Evolutionary conservation across 257 asterid species (phyloP), one percentile per base, ranked within the genome.

Genomic region (Agastache rugosa): DNA sequence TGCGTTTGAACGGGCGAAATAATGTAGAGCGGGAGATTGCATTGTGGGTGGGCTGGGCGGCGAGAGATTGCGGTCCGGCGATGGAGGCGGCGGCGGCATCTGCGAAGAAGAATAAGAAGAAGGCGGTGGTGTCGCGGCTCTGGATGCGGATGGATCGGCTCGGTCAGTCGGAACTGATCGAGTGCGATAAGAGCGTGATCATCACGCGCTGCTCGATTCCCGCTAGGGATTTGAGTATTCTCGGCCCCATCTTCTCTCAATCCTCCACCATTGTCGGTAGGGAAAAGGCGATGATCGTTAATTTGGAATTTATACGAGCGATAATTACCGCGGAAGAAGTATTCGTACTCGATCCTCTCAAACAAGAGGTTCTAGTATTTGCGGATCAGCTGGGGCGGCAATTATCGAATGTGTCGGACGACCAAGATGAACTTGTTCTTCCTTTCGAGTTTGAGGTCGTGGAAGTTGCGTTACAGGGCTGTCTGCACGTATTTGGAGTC

Each of bases 361-460:
- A 93, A 45, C 96, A 92, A 67, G 99, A 95, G 89, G 98, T 91
- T 75, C 93, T 95, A 79, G 98, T 96, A 15, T 95, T 95, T 74
- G 97, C 90, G 72, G 99, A 89, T 85, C 97, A 90, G 86, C 93
- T 95, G 70, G 90, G 91, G 83, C 90, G 89, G 29, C 96, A 88
- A 80, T 80, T 92, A 68, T 93, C 91, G 55, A 39, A 73, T 67
- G n/a, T n/a, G n/a, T n/a, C n/a, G n/a, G n/a, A n/a, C n/a, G n/a
- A n/a, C n/a, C 96, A 89, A 78, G 92, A 88, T 44, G 97, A 92
- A 79, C 5, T 0, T 3, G 34, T 29, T 29, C 96, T 95, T 54
- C 99, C 99, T 56, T 95, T 95, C 48, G 99, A 95, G 88, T 95
- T 95, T 82, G 97, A 95, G 85, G 97, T 95, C 64, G 84, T 95